Evolutionary conservation across 2,329 filamentous ascomycete genomes (phyloP).

Genomic region (Calonectria pseudoturangicola): DNA sequence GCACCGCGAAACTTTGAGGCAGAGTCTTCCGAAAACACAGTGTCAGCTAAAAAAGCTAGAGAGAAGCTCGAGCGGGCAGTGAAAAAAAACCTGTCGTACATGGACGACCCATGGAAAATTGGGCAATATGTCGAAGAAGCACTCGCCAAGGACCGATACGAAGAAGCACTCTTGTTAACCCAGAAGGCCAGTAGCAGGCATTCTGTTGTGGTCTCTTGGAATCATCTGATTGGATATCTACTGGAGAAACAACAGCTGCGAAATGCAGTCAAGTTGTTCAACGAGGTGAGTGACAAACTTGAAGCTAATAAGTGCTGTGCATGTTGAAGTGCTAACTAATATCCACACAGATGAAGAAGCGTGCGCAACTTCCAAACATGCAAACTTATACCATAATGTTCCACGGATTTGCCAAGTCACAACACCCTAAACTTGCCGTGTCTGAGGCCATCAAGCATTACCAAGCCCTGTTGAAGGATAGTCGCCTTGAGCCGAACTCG

Average conservation of each 20-base stretch:
- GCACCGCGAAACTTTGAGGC: constrained; percentile 49
- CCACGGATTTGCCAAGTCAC: constrained; percentile 79
- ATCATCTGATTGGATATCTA: constrained; percentile 85
- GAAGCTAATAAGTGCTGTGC: not conserved
- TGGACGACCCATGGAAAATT: constrained; percentile 84
- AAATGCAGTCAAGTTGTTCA: constrained; percentile 86
- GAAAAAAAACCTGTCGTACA: constrained; percentile 75
- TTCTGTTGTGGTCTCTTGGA: constrained; percentile 88
- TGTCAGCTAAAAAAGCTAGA: constrained; percentile 45
- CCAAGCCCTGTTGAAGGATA: constrained; percentile 80
- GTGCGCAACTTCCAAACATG: constrained; percentile 85
- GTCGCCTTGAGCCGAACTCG: constrained; percentile 80
- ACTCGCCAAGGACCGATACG: constrained; percentile 75
- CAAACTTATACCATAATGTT: constrained; percentile 91
- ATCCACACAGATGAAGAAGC: constrained; percentile 89
- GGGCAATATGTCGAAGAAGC: constrained; percentile 78
- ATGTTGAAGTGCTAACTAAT: constrained; percentile 26
- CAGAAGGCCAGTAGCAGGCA: constrained; percentile 80
- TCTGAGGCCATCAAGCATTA: constrained; percentile 84
- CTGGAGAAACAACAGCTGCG: constrained; percentile 77
- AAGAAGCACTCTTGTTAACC: constrained; percentile 81
- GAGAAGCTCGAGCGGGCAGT: constrained; percentile 62
- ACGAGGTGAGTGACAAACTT: constrained; percentile 77
- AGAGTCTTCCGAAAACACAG: constrained; percentile 38
- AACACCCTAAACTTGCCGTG: constrained; percentile 76